Evolutionary conservation across 129 eudicot genomes (phyloP).

Genomic region (Sambucus nigra): DNA sequence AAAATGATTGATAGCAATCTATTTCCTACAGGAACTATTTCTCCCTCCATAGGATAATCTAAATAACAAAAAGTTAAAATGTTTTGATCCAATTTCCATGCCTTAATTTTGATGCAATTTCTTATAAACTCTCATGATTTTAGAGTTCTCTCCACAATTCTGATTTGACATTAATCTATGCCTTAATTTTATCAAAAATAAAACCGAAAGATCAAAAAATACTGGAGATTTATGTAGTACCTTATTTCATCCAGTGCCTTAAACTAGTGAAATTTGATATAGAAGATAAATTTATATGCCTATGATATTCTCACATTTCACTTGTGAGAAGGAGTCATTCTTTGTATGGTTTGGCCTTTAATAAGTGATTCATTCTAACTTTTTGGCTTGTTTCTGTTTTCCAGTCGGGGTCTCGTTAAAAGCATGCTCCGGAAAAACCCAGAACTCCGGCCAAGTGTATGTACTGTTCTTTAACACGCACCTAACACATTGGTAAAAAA

Average conservation of each 20-base stretch:
- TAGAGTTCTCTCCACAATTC: no score
- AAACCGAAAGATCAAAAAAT: no score
- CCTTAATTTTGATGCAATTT: no score
- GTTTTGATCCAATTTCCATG: no score
- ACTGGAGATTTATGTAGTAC: not conserved
- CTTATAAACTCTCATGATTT: not conserved
- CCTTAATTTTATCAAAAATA: no score
- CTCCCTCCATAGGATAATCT: no score
- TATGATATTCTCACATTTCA: conserved; percentile 5
- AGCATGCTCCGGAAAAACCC: conserved; percentile 96
- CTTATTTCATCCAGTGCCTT: no score
- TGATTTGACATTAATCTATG: no score
- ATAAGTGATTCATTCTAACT: conserved; percentile 11
- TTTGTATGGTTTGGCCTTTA: conserved; percentile 8
- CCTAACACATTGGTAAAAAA: conserved; percentile 3
- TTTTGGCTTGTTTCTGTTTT: conserved; percentile 14
- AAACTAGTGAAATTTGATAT: no score
- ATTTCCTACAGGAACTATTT: not conserved
- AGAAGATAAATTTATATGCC: not conserved
- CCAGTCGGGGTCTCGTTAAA: conserved; percentile 83
- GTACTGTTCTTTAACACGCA: conserved; percentile 18
- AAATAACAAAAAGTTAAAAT: no score
- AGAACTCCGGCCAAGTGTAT: conserved; percentile 85
- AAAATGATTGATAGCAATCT: not conserved
- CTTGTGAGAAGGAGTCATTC: not conserved